phyloP scores from a whole-genome alignment of 192 early-diverging fungal species.

The Entomortierella chlamydospora region DNA sequence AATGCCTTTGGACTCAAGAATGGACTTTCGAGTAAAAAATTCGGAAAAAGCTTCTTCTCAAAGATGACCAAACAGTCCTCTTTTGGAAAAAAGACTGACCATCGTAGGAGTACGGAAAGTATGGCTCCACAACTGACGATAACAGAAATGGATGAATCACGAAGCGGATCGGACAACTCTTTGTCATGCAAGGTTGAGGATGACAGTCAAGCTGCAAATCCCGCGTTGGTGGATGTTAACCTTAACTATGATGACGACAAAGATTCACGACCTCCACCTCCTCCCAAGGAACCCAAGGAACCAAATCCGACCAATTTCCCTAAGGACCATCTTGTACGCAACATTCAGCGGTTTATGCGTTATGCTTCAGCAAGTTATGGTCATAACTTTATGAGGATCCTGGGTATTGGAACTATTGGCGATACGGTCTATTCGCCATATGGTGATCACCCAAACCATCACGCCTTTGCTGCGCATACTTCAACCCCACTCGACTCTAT shows the following conservation, averaged over 20 bases:
- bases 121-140: slow-evolving; percentile 38
- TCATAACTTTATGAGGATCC: slow-evolving; percentile 77
- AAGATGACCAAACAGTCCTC: slow-evolving; percentile 41
- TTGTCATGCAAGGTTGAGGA: background rate
- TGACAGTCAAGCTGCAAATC: background rate
- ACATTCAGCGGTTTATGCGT: slow-evolving; percentile 76
- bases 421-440: slow-evolving; percentile 49
- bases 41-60: slow-evolving; percentile 35
- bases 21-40: slow-evolving; percentile 24
- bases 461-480: slow-evolving; percentile 84
- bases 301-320: slow-evolving; percentile 63
- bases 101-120: slow-evolving; percentile 17
- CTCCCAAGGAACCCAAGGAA: slow-evolving; percentile 50
- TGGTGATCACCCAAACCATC: slow-evolving; percentile 72
- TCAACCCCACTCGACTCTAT: slow-evolving; percentile 79
- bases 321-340: slow-evolving; percentile 67
- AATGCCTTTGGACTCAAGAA: slow-evolving; percentile 38
- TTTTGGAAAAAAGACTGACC: slow-evolving; percentile 26
- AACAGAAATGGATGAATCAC: slow-evolving; percentile 38
- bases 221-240: slow-evolving; percentile 4
- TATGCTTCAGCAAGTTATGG: slow-evolving; percentile 80
- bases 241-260: slow-evolving; percentile 9
- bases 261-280: slow-evolving; percentile 25
- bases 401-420: slow-evolving; percentile 69
- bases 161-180: slow-evolving; percentile 27